A percentile compares a stretch with the other conserved stretches of the same genome.
These are phyloP conservation scores for Fomitopsis pulvina DNA, from an alignment of 768 basidiomycete species.

Conservation along the genomic window DNA sequence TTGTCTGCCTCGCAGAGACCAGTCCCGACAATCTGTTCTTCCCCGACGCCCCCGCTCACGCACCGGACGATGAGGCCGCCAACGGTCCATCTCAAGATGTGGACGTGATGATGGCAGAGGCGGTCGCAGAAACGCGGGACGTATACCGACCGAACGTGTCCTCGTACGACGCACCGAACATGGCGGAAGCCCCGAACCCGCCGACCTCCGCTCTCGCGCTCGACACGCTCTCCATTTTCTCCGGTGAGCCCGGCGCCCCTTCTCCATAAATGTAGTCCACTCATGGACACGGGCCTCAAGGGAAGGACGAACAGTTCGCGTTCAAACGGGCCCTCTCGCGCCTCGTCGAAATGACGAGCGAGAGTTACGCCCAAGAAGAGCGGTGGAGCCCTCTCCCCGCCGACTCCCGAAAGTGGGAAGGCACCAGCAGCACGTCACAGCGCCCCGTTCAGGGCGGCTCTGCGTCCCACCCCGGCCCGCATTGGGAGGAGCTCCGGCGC, in stretches of 20 bases:
- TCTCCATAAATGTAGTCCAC: background rate
- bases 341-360: slow-evolving; percentile 49
- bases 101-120: slow-evolving; percentile 40
- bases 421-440: background rate
- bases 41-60: slow-evolving; percentile 34
- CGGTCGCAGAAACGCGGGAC: slow-evolving; percentile 41
- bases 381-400: slow-evolving; percentile 31
- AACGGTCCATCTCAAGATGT: slow-evolving; percentile 6
- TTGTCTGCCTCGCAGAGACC: slow-evolving; percentile 35
- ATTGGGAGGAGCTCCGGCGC: background rate
- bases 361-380: slow-evolving; percentile 25
- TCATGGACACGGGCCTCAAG: slow-evolving; percentile 15
- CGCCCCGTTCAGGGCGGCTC: background rate
- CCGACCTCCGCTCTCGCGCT: slow-evolving; percentile 28
- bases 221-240: slow-evolving; percentile 48
- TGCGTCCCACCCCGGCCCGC: background rate
- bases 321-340: slow-evolving; percentile 57
- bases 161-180: slow-evolving; percentile 38
- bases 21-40: slow-evolving; percentile 44
- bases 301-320: slow-evolving; percentile 56
- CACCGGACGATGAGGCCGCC: background rate
- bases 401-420: slow-evolving; percentile 29
- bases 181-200: slow-evolving; percentile 22
- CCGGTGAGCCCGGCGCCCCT: slow-evolving; percentile 19
- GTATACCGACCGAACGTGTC: slow-evolving; percentile 50